Conservation (phyloP, 805 yeast genomes). For the Barnettozyma siamensis region DNA sequence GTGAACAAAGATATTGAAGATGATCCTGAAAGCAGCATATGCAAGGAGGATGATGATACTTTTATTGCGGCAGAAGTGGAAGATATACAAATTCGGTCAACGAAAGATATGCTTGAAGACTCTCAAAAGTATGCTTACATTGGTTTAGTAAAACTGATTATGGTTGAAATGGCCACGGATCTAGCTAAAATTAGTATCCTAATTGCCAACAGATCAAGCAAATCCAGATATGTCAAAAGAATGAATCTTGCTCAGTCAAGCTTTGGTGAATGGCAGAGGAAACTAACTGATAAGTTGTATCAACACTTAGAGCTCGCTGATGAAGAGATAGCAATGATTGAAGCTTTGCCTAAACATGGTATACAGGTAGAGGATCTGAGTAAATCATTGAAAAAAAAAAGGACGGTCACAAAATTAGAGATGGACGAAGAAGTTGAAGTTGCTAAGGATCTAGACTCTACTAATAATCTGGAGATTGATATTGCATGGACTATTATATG, state of each 20-base stretch:
- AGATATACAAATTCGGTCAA: conserved; percentile 56
- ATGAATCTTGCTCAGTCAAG: conserved; percentile 67
- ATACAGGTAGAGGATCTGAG: conserved; percentile 68
- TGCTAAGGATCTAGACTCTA: conserved; percentile 8
- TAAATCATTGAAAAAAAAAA: conserved; percentile 48
- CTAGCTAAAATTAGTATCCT: conserved; percentile 51
- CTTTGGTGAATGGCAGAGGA: conserved; percentile 79
- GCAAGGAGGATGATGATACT: conserved; percentile 26
- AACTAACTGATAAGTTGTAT: conserved; percentile 64
- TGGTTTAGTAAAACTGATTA: conserved; percentile 71
- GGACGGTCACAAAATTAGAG: conserved; percentile 47
- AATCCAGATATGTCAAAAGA: conserved; percentile 46
- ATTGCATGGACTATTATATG: conserved; percentile 92
- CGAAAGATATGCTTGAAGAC: conserved; percentile 75
- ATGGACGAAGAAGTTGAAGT: conserved; percentile 19
- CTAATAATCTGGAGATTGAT: conserved; percentile 48
- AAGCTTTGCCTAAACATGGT: conserved; percentile 78
- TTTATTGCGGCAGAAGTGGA: conserved; percentile 36
- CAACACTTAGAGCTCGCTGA: conserved; percentile 70
- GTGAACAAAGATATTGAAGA: conserved; percentile 3
- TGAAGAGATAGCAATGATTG: conserved; percentile 86
- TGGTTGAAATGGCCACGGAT: conserved; percentile 78
- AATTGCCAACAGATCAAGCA: conserved; percentile 40
- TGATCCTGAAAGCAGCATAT: conserved; percentile 22
- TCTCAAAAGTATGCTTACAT: conserved; percentile 88